Conservation (phyloP, 306 rosid species). For the Vicia faba region DNA sequence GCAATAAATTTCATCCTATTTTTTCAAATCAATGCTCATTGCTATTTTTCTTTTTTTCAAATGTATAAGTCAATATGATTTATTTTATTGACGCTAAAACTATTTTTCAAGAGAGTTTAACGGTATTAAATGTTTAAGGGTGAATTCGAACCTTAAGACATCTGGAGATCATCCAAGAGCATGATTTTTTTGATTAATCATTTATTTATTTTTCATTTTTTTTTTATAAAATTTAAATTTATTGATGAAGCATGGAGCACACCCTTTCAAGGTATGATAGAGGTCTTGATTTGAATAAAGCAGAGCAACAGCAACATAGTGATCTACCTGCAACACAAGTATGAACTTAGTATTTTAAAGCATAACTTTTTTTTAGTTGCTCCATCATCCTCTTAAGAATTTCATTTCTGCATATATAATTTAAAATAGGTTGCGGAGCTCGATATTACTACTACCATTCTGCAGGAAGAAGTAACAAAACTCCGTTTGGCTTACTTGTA, state of each 20-base stretch:
- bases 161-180: too few species aligned
- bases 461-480: conserved; percentile 6
- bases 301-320: conserved; percentile 22
- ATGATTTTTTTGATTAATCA: background rate
- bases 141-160: too few species aligned
- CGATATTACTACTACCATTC: conserved; percentile 24
- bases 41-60: too few species aligned
- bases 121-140: too few species aligned
- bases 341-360: conserved; percentile 6
- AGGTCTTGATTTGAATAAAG: conserved; percentile 34
- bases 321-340: conserved; percentile 41
- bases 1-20: too few species aligned
- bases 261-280: conserved; percentile 57
- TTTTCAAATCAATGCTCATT: too few species aligned
- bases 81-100: conserved; percentile 5
- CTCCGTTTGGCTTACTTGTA: background rate
- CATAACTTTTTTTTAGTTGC: background rate
- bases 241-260: conserved; percentile 66
- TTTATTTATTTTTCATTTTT: background rate
- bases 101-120: too few species aligned
- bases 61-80: too few species aligned
- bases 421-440: conserved; percentile 38
- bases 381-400: background rate
- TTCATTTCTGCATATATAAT: background rate
- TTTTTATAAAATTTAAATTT: background rate